Evolutionary conservation across 2,329 filamentous ascomycete species (phyloP).

Genomic region (Monosporascus cannonballus): DNA sequence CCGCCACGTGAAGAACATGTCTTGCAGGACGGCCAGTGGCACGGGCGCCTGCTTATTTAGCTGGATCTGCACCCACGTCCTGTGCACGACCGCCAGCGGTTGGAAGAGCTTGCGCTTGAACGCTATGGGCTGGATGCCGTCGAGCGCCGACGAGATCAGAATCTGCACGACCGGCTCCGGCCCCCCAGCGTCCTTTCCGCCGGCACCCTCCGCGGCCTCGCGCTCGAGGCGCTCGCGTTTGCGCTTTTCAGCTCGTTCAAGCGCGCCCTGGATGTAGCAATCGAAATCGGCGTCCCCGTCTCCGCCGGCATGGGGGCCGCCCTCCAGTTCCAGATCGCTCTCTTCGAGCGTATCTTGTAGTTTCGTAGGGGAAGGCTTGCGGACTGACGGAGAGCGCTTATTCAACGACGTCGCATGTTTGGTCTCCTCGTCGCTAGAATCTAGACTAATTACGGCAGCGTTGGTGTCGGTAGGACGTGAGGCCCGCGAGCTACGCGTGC

Average conservation of each 20-base stretch:
- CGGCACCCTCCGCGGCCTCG: conserved; percentile 9
- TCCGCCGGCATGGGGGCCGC: conserved; percentile 12
- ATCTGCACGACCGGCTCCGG: conserved; percentile 52
- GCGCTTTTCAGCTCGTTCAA: conserved; percentile 25
- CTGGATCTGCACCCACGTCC: conserved; percentile 65
- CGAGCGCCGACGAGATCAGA: conserved; percentile 62
- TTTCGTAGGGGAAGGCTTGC: neutral
- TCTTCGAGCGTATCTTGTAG: neutral
- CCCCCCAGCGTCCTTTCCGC: conserved; percentile 3
- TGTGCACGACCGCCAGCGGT: conserved; percentile 58
- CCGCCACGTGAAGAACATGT: conserved; percentile 75
- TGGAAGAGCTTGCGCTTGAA: conserved; percentile 63
- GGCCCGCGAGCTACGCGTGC: neutral
- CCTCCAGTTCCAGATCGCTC: conserved; percentile 8
- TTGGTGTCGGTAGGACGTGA: neutral
- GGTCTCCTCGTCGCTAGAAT: conserved; percentile 19
- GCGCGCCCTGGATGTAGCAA: conserved; percentile 39
- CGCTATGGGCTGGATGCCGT: conserved; percentile 52
- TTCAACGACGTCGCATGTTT: conserved; percentile 1
- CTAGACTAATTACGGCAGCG: conserved; percentile 16
- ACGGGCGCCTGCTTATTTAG: conserved; percentile 35
- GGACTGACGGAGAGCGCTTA: neutral
- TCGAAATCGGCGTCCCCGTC: conserved; percentile 36
- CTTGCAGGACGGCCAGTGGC: conserved; percentile 36
- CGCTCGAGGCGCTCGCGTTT: conserved; percentile 16